Conservation (phyloP, 73 alveolate species). For the Stentor coeruleus region DNA sequence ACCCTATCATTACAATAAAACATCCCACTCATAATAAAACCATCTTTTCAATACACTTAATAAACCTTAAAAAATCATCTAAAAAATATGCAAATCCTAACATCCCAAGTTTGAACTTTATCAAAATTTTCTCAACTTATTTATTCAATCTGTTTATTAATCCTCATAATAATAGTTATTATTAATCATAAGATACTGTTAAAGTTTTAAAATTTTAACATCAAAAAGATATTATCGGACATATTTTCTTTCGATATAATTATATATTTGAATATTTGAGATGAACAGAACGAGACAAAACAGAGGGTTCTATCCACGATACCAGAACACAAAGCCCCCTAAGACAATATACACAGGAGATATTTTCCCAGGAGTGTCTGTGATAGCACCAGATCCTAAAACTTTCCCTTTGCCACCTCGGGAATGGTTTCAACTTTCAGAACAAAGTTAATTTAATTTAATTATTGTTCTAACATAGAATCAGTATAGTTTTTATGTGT, state of each 20-base stretch:
- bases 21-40: too few species aligned
- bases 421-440: not conserved
- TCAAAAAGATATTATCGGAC: not conserved
- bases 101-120: not conserved
- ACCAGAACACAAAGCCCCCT: not conserved
- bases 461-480: not conserved
- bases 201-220: too few species aligned
- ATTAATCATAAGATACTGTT: too few species aligned
- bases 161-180: not conserved
- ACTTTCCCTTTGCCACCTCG: not conserved
- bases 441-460: not conserved
- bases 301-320: not conserved
- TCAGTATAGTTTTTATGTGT: too few species aligned
- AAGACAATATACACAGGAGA: not conserved
- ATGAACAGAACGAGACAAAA: not conserved
- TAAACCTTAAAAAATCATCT: not conserved
- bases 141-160: not conserved
- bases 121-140: not conserved
- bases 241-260: not conserved
- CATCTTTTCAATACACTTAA: too few species aligned
- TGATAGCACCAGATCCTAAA: not conserved
- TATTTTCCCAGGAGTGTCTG: not conserved
- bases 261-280: not conserved
- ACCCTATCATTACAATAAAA: too few species aligned
- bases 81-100: not conserved